These are phyloP conservation scores for Porogramme epimiltina DNA, from an alignment of 1,284 basidiomycete species.

Conservation along the genomic window DNA sequence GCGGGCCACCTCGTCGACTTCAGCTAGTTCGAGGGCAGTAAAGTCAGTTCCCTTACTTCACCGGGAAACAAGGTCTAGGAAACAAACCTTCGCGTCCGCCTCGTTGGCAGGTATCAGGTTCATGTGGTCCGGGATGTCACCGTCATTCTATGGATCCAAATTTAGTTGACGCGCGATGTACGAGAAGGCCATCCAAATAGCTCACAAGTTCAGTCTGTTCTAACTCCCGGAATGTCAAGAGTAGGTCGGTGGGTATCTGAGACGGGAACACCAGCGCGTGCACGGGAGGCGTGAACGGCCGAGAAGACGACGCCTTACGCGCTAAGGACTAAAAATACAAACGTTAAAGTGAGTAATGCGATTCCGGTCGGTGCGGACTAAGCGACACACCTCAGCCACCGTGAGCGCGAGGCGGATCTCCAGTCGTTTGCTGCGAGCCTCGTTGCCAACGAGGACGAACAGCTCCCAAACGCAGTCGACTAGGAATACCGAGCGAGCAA, in stretches of 20 bases:
- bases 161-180: background rate
- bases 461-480: constrained; percentile 77
- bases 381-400: constrained; percentile 50
- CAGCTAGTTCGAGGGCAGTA: too few relatives aligned
- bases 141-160: constrained; percentile 50
- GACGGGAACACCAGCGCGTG: constrained; percentile 75
- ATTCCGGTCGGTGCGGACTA: background rate
- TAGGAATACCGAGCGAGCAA: constrained; percentile 53
- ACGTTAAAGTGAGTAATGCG: background rate
- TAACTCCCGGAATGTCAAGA: constrained; percentile 63
- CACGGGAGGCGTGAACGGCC: constrained; percentile 70
- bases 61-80: background rate
- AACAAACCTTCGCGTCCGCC: constrained; percentile 35
- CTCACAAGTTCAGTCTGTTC: constrained; percentile 62
- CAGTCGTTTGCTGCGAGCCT: constrained; percentile 56
- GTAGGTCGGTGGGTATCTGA: constrained; percentile 68
- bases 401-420: constrained; percentile 64
- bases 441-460: constrained; percentile 71
- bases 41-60: too few relatives aligned
- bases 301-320: constrained; percentile 43
- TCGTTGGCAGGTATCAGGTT: constrained; percentile 64
- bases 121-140: constrained; percentile 72
- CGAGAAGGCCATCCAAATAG: too few relatives aligned
- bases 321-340: constrained; percentile 51
- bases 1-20: constrained; percentile 42